Percentiles rank a stretch among this genome's conserved stretches.
These are phyloP conservation scores for Tillandsia leiboldiana DNA, from an alignment of 176 grass and related monocot genomes.

Conservation along the genomic window DNA sequence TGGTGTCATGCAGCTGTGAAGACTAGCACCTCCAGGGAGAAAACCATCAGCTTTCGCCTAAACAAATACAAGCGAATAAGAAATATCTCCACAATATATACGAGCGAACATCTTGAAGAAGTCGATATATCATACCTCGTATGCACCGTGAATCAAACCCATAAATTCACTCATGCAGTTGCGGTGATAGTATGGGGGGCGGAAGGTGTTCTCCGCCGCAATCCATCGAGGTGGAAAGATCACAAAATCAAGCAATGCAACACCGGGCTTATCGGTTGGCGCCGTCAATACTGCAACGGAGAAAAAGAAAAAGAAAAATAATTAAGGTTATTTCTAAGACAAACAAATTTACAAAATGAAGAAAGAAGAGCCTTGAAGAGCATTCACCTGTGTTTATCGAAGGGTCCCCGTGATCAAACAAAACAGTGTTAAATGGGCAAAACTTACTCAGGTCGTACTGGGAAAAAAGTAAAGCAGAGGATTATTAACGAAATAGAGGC, in stretches of 20 bases:
- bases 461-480: conserved; percentile 11
- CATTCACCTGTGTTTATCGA: conserved; percentile 79
- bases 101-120: not conserved
- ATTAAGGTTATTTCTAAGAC: not conserved
- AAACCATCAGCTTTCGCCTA: conserved; percentile 95
- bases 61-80: not conserved
- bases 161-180: conserved; percentile 98
- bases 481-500: not conserved
- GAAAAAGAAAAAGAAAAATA: not conserved
- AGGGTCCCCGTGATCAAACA: conserved; percentile 76
- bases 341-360: not conserved
- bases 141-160: conserved; percentile 67
- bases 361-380: not conserved
- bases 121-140: conserved; percentile 38
- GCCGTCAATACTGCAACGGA: conserved; percentile 62
- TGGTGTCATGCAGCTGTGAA: conserved; percentile 89
- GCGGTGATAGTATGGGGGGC: conserved; percentile 81
- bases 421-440: conserved; percentile 83
- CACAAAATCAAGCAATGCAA: conserved; percentile 88
- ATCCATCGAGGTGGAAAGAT: conserved; percentile 84
- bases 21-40: conserved; percentile 83
- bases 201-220: conserved; percentile 87
- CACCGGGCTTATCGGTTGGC: conserved; percentile 73
- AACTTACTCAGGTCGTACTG: conserved; percentile 95
- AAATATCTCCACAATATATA: not conserved